phyloP scores from a whole-genome alignment of 2,329 filamentous ascomycete genomes.

The Fusarium nisikadoi region DNA sequence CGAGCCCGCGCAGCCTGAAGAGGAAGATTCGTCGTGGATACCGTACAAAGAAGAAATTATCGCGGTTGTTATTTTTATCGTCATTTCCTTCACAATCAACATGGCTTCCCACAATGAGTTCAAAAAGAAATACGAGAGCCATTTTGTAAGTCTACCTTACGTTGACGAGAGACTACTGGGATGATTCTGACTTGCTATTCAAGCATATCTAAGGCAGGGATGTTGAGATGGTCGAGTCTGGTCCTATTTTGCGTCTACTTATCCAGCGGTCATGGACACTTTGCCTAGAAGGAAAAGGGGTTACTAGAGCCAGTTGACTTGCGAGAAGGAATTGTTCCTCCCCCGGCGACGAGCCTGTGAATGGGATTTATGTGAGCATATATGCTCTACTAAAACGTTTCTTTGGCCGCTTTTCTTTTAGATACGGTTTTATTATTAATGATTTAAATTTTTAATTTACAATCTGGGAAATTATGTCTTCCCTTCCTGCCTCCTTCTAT shows the following conservation, averaged over 20 bases:
- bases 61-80: background rate
- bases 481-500: background rate
- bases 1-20: background rate
- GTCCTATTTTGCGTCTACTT: background rate
- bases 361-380: background rate
- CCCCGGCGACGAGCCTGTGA: background rate
- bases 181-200: background rate
- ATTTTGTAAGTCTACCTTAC: background rate
- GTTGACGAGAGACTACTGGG: background rate
- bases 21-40: background rate
- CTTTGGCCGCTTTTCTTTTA: background rate
- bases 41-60: background rate
- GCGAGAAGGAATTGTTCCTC: rapidly evolving
- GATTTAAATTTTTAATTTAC: background rate
- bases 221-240: background rate
- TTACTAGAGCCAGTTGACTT: background rate
- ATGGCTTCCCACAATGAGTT: background rate
- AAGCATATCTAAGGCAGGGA: background rate
- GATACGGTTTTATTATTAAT: too few relatives aligned
- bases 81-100: background rate
- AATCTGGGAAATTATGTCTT: background rate
- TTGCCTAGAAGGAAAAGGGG: background rate
- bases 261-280: background rate
- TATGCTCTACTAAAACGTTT: background rate
- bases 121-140: too few relatives aligned